Conservation (phyloP, 495 filamentous ascomycete genomes). For the Umbilicaria muhlenbergii region DNA sequence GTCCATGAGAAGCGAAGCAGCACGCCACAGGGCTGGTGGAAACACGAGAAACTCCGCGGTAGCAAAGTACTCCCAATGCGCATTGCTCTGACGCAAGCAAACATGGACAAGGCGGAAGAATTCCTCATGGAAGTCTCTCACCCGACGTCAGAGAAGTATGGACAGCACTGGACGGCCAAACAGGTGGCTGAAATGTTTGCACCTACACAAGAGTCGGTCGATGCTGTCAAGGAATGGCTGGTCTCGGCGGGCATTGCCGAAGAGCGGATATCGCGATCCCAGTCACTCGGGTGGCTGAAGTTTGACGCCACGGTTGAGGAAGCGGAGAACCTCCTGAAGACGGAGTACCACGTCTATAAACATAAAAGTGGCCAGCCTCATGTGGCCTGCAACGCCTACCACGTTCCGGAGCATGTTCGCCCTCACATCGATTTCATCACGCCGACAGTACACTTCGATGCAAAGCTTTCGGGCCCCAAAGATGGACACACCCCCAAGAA, state of each 20-base stretch:
- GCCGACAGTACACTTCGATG: slow-evolving; percentile 24
- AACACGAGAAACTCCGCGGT: slow-evolving; percentile 16
- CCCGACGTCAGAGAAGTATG: slow-evolving; percentile 33
- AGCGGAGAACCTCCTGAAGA: slow-evolving; percentile 38
- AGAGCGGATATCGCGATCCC: slow-evolving; percentile 30
- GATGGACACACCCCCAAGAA: neutral
- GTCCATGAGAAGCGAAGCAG: slow-evolving; percentile 26
- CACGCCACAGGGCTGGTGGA: slow-evolving; percentile 20
- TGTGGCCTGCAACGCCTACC: slow-evolving; percentile 37
- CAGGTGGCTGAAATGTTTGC: slow-evolving; percentile 38
- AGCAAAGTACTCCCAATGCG: slow-evolving; percentile 31
- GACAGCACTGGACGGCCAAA: slow-evolving; percentile 31
- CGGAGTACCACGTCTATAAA: slow-evolving; percentile 42
- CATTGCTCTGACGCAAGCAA: slow-evolving; percentile 38
- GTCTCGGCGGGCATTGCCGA: slow-evolving; percentile 29
- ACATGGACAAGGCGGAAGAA: slow-evolving; percentile 34
- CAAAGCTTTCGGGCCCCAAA: slow-evolving; percentile 10
- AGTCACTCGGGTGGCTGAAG: slow-evolving; percentile 29
- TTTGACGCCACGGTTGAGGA: slow-evolving; percentile 38
- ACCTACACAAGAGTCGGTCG: slow-evolving; percentile 24
- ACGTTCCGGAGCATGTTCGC: slow-evolving; percentile 33
- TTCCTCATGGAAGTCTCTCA: slow-evolving; percentile 38
- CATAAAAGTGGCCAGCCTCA: slow-evolving; percentile 29
- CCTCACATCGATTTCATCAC: slow-evolving; percentile 44
- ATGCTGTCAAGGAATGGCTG: slow-evolving; percentile 34